These are phyloP conservation scores for Penicillium sclerotigenum DNA, from an alignment of 2,329 filamentous ascomycete species.

Conservation along the genomic window DNA sequence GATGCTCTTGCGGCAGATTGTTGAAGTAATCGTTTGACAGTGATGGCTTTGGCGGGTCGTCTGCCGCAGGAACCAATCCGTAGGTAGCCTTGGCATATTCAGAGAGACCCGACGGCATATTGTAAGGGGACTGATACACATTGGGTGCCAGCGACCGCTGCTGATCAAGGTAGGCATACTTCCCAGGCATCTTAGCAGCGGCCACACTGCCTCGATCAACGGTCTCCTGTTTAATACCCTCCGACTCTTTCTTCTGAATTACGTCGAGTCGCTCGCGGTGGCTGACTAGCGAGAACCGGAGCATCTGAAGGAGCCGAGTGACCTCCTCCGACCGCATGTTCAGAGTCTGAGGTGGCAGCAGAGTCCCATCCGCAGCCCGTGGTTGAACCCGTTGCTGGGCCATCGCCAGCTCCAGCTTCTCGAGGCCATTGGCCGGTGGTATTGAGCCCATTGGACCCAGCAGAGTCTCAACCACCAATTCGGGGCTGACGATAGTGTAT, in stretches of 20 bases:
- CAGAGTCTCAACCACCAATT: constrained; percentile 44
- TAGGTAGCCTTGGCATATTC: constrained; percentile 42
- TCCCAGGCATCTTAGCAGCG: constrained; percentile 34
- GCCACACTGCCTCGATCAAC: constrained; percentile 32
- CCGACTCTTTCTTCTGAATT: constrained; percentile 39
- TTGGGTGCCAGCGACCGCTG: constrained; percentile 37
- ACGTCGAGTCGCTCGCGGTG: constrained; percentile 40
- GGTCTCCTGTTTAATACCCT: constrained; percentile 32
- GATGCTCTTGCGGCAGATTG: constrained; percentile 38
- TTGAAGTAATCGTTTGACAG: constrained; percentile 44
- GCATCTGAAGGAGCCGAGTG: constrained; percentile 42
- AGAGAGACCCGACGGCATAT: constrained; percentile 43
- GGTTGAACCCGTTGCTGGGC: constrained; percentile 44
- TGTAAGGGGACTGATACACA: constrained; percentile 45
- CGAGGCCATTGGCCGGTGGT: constrained; percentile 41
- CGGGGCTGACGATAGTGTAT: constrained; percentile 44
- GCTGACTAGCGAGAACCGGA: constrained; percentile 43
- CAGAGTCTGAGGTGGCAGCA: constrained; percentile 39
- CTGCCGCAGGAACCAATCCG: constrained; percentile 34
- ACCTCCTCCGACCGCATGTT: constrained; percentile 47
- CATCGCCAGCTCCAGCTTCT: constrained; percentile 45
- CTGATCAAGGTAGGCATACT: constrained; percentile 41
- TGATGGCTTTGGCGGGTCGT: constrained; percentile 38
- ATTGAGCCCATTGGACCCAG: constrained; percentile 43
- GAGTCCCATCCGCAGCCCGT: constrained; percentile 37